Evolutionary conservation across 139 green algal genomes (phyloP).

Genomic region (Medakamo hakoo): DNA sequence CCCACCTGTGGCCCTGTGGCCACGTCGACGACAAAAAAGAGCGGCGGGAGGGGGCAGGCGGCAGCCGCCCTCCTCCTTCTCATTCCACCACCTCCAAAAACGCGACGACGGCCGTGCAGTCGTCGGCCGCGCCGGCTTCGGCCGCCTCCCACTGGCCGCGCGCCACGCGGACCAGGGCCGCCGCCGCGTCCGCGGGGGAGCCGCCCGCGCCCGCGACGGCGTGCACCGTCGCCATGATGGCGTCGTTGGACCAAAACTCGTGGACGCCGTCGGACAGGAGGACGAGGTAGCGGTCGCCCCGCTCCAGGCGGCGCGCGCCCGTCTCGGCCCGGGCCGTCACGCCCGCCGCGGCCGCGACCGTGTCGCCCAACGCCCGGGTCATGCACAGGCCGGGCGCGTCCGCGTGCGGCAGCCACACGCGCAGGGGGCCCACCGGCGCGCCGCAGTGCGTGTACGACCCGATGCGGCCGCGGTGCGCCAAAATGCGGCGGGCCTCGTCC

Average conservation of each 20-base stretch:
- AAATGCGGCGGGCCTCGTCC: constrained; percentile 22
- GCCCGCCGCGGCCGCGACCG: constrained; percentile 21
- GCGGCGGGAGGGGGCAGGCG: too few relatives aligned
- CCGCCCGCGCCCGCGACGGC: constrained; percentile 7
- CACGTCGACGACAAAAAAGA: too few relatives aligned
- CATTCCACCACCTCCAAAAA: constrained; percentile 1
- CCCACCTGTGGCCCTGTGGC: too few relatives aligned
- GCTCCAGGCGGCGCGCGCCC: neutral
- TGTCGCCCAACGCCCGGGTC: constrained; percentile 38
- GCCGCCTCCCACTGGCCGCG: constrained; percentile 15
- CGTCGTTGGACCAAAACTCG: constrained; percentile 34
- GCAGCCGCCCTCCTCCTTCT: too few relatives aligned
- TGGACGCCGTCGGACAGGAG: constrained; percentile 38
- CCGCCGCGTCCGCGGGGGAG: constrained; percentile 13
- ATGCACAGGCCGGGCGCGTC: constrained; percentile 33
- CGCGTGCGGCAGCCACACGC: constrained; percentile 27
- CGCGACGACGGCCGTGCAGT: constrained; percentile 25
- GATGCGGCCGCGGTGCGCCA: constrained; percentile 30
- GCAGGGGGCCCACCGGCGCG: constrained; percentile 19
- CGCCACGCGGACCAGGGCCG: constrained; percentile 9
- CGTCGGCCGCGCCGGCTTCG: constrained; percentile 24
- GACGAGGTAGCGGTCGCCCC: constrained; percentile 22
- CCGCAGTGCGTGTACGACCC: constrained; percentile 18
- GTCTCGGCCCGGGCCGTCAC: constrained; percentile 30
- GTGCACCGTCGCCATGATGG: constrained; percentile 32